Evolutionary conservation across 2,329 filamentous ascomycete genomes (phyloP), one percentile per base, ranked within the genome.

Genomic region (Hypoxylon sp.): DNA sequence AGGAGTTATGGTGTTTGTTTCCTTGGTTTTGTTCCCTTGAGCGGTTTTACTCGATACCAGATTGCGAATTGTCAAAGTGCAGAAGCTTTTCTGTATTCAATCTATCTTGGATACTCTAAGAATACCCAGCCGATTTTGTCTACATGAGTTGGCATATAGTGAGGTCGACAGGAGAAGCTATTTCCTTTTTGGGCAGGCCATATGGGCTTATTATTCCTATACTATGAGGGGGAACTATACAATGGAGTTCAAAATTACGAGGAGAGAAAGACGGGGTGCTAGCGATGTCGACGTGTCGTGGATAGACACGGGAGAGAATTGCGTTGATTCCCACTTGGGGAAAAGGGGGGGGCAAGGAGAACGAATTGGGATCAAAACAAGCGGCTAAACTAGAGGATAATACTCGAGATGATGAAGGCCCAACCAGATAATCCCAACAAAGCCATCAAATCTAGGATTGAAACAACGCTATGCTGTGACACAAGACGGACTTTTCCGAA

Each of bases 311-410:
- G 61, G 50, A 67, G 31, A 67, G 52, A 57, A 67, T 70, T 31
- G 47, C 50, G 52, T 63, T 50, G 47, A 65, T 65, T 61, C 65
- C 65, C 35, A 37, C 26, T 66, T 66, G 51, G 42, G 65, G 59
- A 63, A 66, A 63, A n/a, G 48, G 68, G 68, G 68, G 68, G 53
- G 44, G n/a, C 14, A 54, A 56, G 55, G 57, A 50, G 52, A 58
- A 35, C 58, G 55, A 57, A 56, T 66, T 63, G 55, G 67, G 54
- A 55, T 60, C 50, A 63, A 50, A 61, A 37, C 47, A 65, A 59
- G 51, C 65, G 65, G 65, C 65, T 70, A 70, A 63, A 68, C 68
- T 68, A 66, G 68, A 68, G 59, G 68, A 63, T 68, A 66, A 70
- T 63, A 31, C 53, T 55, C 33, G 14, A 70, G 54, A 61, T 63